A percentile compares a stretch with the other conserved stretches of the same genome.
Evolutionary conservation across 176 grass and related monocot genomes (phyloP).

Genomic region (Rhynchospora breviuscula): DNA sequence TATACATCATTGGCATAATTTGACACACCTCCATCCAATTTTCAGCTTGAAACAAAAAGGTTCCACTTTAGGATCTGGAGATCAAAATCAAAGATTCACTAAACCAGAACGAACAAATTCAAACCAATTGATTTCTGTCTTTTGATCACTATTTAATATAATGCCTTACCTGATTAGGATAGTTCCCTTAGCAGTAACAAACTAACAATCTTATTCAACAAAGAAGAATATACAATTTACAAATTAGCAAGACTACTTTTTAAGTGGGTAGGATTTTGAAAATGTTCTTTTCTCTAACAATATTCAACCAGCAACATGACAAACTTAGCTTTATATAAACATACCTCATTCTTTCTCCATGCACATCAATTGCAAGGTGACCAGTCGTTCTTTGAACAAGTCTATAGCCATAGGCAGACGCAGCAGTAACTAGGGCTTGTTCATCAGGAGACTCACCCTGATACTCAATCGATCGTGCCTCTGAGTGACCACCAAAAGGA

Average conservation of each 20-base stretch:
- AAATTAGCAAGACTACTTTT: not conserved
- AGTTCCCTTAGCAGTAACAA: not conserved
- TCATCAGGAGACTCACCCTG: conserved; percentile 99
- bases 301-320: not conserved
- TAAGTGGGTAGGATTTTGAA: not conserved
- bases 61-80: not conserved
- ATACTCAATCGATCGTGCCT: conserved; percentile 53
- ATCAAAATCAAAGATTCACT: not conserved
- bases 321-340: not conserved
- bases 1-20: not conserved
- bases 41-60: not conserved
- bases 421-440: conserved; percentile 87
- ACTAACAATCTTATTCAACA: not conserved
- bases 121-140: not conserved
- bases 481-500: conserved; percentile 22
- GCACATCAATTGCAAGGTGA: conserved; percentile 88
- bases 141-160: not conserved
- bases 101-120: not conserved
- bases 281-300: not conserved
- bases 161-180: not conserved
- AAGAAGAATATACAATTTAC: not conserved
- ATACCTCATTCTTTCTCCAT: conserved; percentile 83
- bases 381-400: conserved; percentile 91
- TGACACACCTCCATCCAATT: not conserved
- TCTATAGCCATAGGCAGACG: conserved; percentile 74